Conservation (phyloP, 805 yeast genomes). For the Metschnikowia anglica region DNA sequence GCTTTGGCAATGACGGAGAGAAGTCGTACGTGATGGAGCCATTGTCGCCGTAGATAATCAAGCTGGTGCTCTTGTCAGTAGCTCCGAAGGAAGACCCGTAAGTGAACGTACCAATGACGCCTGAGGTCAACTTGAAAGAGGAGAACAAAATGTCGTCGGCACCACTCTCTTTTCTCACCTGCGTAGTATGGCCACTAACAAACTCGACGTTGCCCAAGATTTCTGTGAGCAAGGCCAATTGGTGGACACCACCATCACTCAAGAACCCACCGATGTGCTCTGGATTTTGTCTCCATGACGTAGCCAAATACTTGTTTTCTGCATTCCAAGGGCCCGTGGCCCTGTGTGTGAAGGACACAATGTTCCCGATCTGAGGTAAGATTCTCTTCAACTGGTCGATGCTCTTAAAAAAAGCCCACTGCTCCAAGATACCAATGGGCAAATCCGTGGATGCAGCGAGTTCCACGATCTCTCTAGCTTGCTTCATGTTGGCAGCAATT, state of each 20-base stretch:
- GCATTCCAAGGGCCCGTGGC: slow-evolving; percentile 72
- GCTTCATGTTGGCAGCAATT: slow-evolving; percentile 78
- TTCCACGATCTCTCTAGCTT: slow-evolving; percentile 77
- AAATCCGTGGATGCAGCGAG: slow-evolving; percentile 59
- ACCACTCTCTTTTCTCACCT: slow-evolving; percentile 75
- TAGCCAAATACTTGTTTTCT: slow-evolving; percentile 58
- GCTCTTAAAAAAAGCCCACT: slow-evolving; percentile 76
- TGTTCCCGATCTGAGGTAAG: slow-evolving; percentile 70
- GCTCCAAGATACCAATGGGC: slow-evolving; percentile 79
- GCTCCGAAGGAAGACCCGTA: slow-evolving; percentile 89
- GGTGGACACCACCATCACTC: slow-evolving; percentile 97
- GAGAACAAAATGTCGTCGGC: slow-evolving; percentile 79
- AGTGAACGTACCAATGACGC: slow-evolving; percentile 78
- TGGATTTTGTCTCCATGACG: slow-evolving; percentile 87
- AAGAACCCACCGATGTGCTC: slow-evolving; percentile 91
- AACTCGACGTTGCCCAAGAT: slow-evolving; percentile 72
- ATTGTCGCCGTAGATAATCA: slow-evolving; percentile 73
- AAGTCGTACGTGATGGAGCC: slow-evolving; percentile 75
- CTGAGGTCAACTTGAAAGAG: slow-evolving; percentile 56
- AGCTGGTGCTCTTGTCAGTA: slow-evolving; percentile 61
- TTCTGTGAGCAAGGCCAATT: slow-evolving; percentile 80
- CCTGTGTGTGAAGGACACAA: slow-evolving; percentile 66
- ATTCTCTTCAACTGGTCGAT: slow-evolving; percentile 52
- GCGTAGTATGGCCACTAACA: slow-evolving; percentile 75
- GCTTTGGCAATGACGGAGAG: slow-evolving; percentile 45